Evolutionary conservation across 2,329 filamentous ascomycete genomes (phyloP).

Genomic region (Ascocoryne sarcoides): DNA sequence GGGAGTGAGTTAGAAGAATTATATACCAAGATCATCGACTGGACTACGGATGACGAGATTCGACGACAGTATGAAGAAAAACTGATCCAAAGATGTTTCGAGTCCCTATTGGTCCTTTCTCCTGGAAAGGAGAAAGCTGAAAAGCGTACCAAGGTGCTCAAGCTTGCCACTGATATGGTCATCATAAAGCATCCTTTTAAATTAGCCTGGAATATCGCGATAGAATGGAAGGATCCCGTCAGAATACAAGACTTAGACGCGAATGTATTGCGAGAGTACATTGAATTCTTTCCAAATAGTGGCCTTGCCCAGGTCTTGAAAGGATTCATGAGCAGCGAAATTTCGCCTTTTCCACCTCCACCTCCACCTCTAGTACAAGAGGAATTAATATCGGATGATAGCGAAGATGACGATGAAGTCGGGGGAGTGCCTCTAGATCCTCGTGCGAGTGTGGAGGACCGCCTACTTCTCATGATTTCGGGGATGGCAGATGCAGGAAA

Average conservation of each 20-base stretch:
- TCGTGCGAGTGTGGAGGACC: constrained; percentile 65
- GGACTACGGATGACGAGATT: constrained; percentile 78
- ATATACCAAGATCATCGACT: constrained; percentile 80
- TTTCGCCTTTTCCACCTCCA: constrained; percentile 61
- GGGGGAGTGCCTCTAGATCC: constrained; percentile 42
- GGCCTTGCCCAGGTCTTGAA: constrained; percentile 76
- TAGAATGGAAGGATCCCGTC: constrained; percentile 82
- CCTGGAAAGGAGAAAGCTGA: constrained; percentile 53
- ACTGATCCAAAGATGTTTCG: constrained; percentile 70
- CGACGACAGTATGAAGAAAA: constrained; percentile 86
- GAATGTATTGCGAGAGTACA: constrained; percentile 70
- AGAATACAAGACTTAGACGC: constrained; percentile 69
- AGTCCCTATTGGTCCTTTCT: constrained; percentile 63
- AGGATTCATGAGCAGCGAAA: constrained; percentile 71
- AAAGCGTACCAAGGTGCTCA: constrained; percentile 65
- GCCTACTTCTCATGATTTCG: constrained; percentile 71
- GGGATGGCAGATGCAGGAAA: constrained; percentile 53
- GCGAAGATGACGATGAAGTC: constrained; percentile 49
- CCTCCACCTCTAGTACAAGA: constrained; percentile 19
- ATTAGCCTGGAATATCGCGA: constrained; percentile 80
- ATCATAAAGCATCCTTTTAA: constrained; percentile 88
- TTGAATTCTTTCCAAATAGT: constrained; percentile 72
- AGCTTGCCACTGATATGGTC: constrained; percentile 84
- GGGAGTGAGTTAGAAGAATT: constrained; percentile 70
- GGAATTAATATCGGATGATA: constrained; percentile 36